These are phyloP conservation scores for Triticum dicoccoides DNA, from an alignment of 176 grass and related monocot genomes.

Conservation along the genomic window DNA sequence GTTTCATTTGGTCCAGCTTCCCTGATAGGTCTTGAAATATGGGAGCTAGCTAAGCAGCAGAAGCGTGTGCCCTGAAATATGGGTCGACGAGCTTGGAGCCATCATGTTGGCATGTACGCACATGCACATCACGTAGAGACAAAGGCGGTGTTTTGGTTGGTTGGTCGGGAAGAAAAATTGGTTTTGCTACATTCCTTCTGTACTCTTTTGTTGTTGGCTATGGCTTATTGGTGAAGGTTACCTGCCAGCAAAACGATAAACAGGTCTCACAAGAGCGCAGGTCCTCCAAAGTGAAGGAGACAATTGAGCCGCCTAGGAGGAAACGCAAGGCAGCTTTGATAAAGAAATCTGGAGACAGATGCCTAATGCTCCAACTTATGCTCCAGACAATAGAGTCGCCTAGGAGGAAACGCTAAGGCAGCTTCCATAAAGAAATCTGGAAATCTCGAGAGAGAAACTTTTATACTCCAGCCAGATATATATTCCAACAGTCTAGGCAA, in stretches of 20 bases:
- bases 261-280: constrained; percentile 38
- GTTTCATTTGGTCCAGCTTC: not conserved
- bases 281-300: constrained; percentile 39
- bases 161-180: not conserved
- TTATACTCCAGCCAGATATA: not conserved
- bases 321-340: constrained; percentile 11
- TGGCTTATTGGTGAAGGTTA: constrained; percentile 23
- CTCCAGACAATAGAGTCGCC: not conserved
- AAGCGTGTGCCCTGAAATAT: constrained; percentile 10
- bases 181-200: constrained; percentile 14
- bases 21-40: not conserved
- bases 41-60: constrained; percentile 20
- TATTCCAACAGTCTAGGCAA: not conserved
- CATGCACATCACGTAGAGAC: constrained; percentile 26
- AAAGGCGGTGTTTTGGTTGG: constrained; percentile 38
- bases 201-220: constrained; percentile 18
- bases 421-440: not conserved
- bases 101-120: constrained; percentile 28
- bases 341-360: not conserved
- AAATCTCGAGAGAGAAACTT: not conserved
- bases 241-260: constrained; percentile 6
- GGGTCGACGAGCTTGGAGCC: constrained; percentile 36
- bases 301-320: constrained; percentile 29
- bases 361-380: not conserved
- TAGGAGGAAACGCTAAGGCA: not conserved